Conservation (phyloP, 495 filamentous ascomycete species). For the Neurospora sp. region DNA sequence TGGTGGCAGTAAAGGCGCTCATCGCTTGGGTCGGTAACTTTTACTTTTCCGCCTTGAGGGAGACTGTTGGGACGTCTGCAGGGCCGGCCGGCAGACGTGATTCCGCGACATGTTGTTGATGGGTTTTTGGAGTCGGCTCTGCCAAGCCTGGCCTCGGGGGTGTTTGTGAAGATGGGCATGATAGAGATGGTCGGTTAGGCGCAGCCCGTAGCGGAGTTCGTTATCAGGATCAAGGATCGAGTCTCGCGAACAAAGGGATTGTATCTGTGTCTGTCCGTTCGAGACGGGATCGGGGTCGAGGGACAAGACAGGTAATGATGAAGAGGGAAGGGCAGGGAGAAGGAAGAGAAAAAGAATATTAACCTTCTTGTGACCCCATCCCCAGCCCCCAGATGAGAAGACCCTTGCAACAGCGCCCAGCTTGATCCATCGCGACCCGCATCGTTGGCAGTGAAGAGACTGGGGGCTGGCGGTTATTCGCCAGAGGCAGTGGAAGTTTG, state of each 20-base stretch:
- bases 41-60: conserved; percentile 28
- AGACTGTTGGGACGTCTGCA: conserved; percentile 59
- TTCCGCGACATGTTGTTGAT: conserved; percentile 73
- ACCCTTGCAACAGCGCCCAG: not conserved
- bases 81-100: conserved; percentile 64
- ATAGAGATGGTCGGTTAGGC: conserved; percentile 2
- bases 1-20: conserved; percentile 72
- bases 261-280: not conserved
- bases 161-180: conserved; percentile 73
- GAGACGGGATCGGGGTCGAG: not conserved
- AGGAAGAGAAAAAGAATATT: not conserved
- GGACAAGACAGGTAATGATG: not conserved
- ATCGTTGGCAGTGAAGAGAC: not conserved
- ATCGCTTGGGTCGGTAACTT: conserved; percentile 37
- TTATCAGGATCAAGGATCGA: not conserved
- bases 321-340: not conserved
- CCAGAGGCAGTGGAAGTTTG: not conserved
- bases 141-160: conserved; percentile 68
- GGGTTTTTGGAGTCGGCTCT: conserved; percentile 79
- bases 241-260: not conserved
- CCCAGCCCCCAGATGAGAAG: not conserved
- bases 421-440: not conserved
- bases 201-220: not conserved
- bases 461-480: not conserved
- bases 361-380: not conserved